Conservation (phyloP, 129 eudicot genomes). For the Pittosporum tobira region DNA sequence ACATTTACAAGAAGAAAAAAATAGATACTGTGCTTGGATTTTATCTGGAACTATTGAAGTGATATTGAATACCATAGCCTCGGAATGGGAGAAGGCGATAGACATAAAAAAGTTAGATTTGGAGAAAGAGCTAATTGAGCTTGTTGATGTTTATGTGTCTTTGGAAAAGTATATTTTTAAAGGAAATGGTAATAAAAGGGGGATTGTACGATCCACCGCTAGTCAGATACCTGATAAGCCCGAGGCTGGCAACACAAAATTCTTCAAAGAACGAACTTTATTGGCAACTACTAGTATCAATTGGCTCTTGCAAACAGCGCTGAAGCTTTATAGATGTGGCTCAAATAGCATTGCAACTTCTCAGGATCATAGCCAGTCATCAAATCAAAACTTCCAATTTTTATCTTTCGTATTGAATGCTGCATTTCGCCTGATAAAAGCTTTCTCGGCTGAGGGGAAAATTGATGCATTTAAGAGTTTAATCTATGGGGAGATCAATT, state of each 20-base stretch:
- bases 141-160: conserved; percentile 38
- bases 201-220: conserved; percentile 35
- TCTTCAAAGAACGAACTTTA: conserved; percentile 33
- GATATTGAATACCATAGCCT: conserved; percentile 44
- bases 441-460: conserved; percentile 35
- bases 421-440: conserved; percentile 39
- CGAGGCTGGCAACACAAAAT: conserved; percentile 21
- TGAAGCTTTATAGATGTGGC: conserved; percentile 30
- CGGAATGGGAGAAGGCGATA: conserved; percentile 55
- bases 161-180: conserved; percentile 35
- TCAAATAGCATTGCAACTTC: conserved; percentile 25
- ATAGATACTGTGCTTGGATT: conserved; percentile 36
- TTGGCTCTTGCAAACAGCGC: conserved; percentile 36
- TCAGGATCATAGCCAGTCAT: conserved; percentile 30
- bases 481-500: conserved; percentile 57
- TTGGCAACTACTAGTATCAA: conserved; percentile 55
- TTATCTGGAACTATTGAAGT: conserved; percentile 58
- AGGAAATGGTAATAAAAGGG: conserved; percentile 26
- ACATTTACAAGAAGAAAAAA: conserved; percentile 38
- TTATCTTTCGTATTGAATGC: conserved; percentile 32
- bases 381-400: conserved; percentile 24
- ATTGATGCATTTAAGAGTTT: conserved; percentile 48
- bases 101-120: conserved; percentile 33
- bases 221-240: conserved; percentile 29
- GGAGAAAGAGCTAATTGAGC: conserved; percentile 51